A percentile compares a stretch with the other conserved stretches of the same genome.
Conservation (phyloP, 78 protist genomes). For the Guillardia theta region DNA sequence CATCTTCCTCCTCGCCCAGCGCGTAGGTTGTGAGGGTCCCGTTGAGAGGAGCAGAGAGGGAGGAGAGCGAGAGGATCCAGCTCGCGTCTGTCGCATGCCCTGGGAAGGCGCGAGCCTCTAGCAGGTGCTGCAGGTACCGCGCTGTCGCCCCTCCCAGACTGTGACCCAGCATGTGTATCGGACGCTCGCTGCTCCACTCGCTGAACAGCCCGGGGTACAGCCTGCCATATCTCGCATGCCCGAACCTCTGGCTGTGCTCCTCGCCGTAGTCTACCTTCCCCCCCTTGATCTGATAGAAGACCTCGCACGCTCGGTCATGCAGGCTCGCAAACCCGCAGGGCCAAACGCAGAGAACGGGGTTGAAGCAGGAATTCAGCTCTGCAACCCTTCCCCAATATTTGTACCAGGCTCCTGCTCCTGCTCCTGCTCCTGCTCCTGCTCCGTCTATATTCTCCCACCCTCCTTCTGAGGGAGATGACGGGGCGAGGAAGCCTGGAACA, state of each 20-base stretch:
- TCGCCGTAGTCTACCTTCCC: background rate
- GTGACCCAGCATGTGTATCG: constrained; percentile 3
- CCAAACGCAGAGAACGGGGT: background rate
- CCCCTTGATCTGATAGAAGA: background rate
- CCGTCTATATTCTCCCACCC: too few relatives aligned
- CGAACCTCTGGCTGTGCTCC: background rate
- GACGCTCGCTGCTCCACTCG: background rate
- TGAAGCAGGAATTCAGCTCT: background rate
- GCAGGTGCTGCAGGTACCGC: background rate
- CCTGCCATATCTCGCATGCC: background rate
- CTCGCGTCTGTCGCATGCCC: background rate
- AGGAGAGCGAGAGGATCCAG: background rate
- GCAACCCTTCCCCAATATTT: background rate
- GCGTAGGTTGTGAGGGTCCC: background rate
- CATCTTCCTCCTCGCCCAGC: background rate
- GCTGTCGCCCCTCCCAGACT: background rate
- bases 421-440: too few relatives aligned
- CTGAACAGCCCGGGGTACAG: background rate
- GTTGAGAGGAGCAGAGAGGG: background rate
- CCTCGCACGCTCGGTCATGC: constrained; percentile 9
- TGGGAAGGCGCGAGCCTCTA: background rate
- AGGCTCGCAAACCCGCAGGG: background rate
- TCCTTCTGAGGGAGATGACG: too few relatives aligned
- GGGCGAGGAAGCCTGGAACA: too few relatives aligned
- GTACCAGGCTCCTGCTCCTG: too few relatives aligned